Evolutionary conservation across 768 basidiomycete genomes (phyloP), one percentile per base, ranked within the genome.

Genomic region (Naganishia vaughanmartiniae): DNA sequence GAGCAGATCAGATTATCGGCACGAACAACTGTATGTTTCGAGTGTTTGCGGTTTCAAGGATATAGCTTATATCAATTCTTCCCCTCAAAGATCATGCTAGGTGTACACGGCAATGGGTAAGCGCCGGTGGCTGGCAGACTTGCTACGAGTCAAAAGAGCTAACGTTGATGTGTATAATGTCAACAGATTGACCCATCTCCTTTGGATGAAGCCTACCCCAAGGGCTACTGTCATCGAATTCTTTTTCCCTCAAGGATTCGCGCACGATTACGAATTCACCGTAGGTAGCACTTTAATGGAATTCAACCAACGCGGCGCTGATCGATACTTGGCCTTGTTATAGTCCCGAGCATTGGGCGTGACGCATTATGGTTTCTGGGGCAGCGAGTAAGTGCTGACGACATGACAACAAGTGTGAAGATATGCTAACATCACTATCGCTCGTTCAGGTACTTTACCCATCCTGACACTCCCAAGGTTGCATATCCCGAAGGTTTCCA

Each of bases 401-500:
- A 0, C n/a, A n/a, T n/a, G n/a, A n/a, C 33, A 24, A 21, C 17
- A 34, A 90, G 14, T 31, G 56, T 85, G 81, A 45, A 26, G 14
- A 42, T 26, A 12, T 1, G 19, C 28, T 30, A 4, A n/a, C 14
- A 1, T 45, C 3, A 26, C 15, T 24, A 42, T 26, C 39, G 28
- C 26, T 58, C 7, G 42, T 39, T 67, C 66, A 91, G 90, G 58
- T 85, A 84, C 46, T 93, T 94, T 77, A 89, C 90, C 1, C 84
- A 87, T 53, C 91, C 92, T 0, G 86, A 86, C 15, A 77, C 88
- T 5, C 93, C 92, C 81, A 83, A 82, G 4, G 85, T 88, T 0
- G 83, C 84, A 24, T 92, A 94, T 74, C 91, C 92, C 0, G 87
- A 89, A 48, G 93, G 91, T n/a, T 96, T 96, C 83, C 92, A 93